phyloP scores from a whole-genome alignment of 2,329 filamentous ascomycete species.

The Tolypocladium paradoxum region DNA sequence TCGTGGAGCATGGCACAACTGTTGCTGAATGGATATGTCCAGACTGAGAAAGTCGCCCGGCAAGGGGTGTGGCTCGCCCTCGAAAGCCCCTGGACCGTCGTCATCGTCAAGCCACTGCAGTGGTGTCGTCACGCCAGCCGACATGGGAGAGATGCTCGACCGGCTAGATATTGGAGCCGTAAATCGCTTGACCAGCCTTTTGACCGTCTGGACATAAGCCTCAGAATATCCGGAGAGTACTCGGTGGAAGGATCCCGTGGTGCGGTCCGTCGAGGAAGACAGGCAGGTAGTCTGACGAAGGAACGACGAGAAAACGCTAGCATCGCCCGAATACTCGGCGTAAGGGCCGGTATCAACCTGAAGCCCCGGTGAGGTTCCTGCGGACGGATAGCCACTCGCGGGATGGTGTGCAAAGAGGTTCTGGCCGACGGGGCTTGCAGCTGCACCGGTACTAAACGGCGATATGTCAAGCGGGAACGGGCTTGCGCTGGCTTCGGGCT shows the following conservation, averaged over 20 bases:
- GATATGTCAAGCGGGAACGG: not conserved
- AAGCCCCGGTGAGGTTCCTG: not conserved
- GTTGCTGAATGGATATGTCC: conserved; percentile 9
- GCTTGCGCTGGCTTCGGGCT: conserved; percentile 2
- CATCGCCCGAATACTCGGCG: not conserved
- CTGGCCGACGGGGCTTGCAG: not conserved
- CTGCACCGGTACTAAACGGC: not conserved
- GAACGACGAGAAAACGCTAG: conserved; percentile 12
- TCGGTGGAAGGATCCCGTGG: conserved; percentile 23
- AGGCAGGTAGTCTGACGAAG: conserved; percentile 24
- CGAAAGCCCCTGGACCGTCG: conserved; percentile 11
- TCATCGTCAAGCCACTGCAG: conserved; percentile 18
- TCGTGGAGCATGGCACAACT: conserved; percentile 9
- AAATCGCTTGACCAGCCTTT: conserved; percentile 26
- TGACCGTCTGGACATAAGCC: conserved; percentile 25
- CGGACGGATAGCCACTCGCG: not conserved
- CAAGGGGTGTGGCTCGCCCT: conserved; percentile 20
- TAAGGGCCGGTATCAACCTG: not conserved
- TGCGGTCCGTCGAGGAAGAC: conserved; percentile 27
- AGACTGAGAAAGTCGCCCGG: conserved; percentile 40
- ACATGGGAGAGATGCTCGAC: conserved; percentile 13
- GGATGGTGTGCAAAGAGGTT: not conserved
- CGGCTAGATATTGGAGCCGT: conserved; percentile 18
- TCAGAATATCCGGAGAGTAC: conserved; percentile 21
- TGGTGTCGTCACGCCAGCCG: conserved; percentile 4